Evolutionary conservation across 2,329 filamentous ascomycete species (phyloP).

Genomic region (Aspergillus pseudonomiae): DNA sequence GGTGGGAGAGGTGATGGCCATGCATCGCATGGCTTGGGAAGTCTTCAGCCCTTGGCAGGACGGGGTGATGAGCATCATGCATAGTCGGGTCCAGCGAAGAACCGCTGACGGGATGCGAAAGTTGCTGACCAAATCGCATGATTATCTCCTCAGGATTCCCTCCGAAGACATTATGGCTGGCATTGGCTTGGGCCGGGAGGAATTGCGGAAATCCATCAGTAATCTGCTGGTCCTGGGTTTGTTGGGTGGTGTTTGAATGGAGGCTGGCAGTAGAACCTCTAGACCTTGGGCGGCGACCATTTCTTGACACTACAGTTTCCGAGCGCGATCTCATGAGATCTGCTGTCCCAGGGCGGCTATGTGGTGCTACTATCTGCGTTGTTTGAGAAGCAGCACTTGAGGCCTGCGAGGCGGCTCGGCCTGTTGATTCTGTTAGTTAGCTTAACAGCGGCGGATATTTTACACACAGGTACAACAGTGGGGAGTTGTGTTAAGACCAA

Average conservation of each 20-base stretch:
- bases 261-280: constrained; percentile 52
- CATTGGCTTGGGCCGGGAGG: constrained; percentile 37
- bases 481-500: background rate
- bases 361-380: constrained; percentile 40
- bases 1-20: constrained; percentile 38
- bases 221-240: constrained; percentile 46
- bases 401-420: constrained; percentile 40
- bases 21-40: constrained; percentile 41
- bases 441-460: constrained; percentile 5
- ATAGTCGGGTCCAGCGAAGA: constrained; percentile 41
- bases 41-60: constrained; percentile 42
- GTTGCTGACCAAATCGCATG: constrained; percentile 48
- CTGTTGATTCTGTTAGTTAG: constrained; percentile 27
- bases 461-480: background rate
- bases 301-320: constrained; percentile 43
- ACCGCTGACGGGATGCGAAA: constrained; percentile 41
- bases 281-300: constrained; percentile 46
- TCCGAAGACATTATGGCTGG: constrained; percentile 41
- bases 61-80: constrained; percentile 39
- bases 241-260: constrained; percentile 50
- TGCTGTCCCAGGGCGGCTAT: constrained; percentile 45
- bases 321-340: constrained; percentile 47
- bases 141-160: constrained; percentile 49
- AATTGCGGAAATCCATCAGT: constrained; percentile 44
- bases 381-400: constrained; percentile 43